A percentile compares a stretch with the other conserved stretches of the same genome.
Evolutionary conservation across 225 moss, liverwort and hornwort genomes (phyloP).

Genomic region (Marchantia paleacea): DNA sequence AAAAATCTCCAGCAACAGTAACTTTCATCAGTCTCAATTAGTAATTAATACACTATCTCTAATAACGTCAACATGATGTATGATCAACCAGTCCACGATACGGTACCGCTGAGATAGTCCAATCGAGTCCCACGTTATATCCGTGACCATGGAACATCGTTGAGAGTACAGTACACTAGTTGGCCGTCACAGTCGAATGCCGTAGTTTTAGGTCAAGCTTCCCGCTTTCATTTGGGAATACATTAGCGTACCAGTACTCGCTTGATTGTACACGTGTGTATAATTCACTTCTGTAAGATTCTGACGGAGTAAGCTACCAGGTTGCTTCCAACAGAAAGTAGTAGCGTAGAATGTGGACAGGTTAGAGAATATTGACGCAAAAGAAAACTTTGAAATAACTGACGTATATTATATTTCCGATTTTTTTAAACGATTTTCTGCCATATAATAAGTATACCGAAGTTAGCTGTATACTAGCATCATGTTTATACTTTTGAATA

Average conservation of each 20-base stretch:
- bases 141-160: background rate
- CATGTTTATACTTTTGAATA: no score
- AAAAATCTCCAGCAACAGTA: background rate
- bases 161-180: background rate
- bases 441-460: no score
- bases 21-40: background rate
- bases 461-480: no score
- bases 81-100: background rate
- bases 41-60: background rate
- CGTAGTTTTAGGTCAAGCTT: background rate
- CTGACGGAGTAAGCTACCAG: background rate
- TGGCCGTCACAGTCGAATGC: background rate
- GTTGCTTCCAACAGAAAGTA: background rate
- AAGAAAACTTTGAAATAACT: no score
- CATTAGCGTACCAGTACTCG: background rate
- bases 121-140: conserved; percentile 1
- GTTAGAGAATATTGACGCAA: background rate
- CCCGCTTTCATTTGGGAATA: background rate
- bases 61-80: background rate
- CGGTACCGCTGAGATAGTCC: background rate
- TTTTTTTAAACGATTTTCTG: no score
- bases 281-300: background rate
- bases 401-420: no score
- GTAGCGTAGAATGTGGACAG: background rate
- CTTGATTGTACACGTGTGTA: background rate